Evolutionary conservation across 495 filamentous ascomycete genomes (phyloP), one percentile per base, ranked within the genome.

Genomic region (Neurospora tetraspora): DNA sequence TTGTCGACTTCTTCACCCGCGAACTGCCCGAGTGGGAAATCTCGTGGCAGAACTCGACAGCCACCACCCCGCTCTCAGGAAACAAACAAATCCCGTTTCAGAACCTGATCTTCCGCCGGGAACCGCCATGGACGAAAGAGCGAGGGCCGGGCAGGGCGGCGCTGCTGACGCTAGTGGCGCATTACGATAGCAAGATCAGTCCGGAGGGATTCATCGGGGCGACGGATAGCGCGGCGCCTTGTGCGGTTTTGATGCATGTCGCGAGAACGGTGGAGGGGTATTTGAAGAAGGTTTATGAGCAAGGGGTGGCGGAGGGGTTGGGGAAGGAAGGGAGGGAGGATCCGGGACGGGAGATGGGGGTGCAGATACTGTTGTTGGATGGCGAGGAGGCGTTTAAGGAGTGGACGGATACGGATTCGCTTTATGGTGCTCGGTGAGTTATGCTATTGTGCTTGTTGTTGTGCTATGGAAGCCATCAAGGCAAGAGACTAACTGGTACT

Each of bases 201-300:
- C 93, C 93, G 1, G 81, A 88, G 71, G 94, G 92, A 0, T 97
- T 97, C 80, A 91, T 97, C 23, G 94, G 94, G 1, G 94, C 93
- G 0, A 96, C 90, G 43, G 94, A 97, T 74, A 95, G 92, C 75
- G 94, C 94, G 2, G 94, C 89, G 40, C 93, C 94, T 14, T 97
- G 93, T 78, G 94, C 94, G 0, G 91, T 97, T 78, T 81, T 97
- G 42, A 87, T 97, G 89, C 92, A 95, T 77, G 80, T 82, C 1
- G 85, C 84, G 36, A 73, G 79, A 70, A 77, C 72, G 72, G 78
- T 86, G 36, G 85, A 86, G 39, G 75, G 75, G 61, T 81, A 79
- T 34, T 42, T 85, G 70, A 82, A 76, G 27, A 77, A 78, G 77
- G 81, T 85, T 78, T 73, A 82, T 71, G 81, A 76, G 39, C 70